phyloP scores from a whole-genome alignment of 768 basidiomycete genomes.

The Zangia roseola region DNA sequence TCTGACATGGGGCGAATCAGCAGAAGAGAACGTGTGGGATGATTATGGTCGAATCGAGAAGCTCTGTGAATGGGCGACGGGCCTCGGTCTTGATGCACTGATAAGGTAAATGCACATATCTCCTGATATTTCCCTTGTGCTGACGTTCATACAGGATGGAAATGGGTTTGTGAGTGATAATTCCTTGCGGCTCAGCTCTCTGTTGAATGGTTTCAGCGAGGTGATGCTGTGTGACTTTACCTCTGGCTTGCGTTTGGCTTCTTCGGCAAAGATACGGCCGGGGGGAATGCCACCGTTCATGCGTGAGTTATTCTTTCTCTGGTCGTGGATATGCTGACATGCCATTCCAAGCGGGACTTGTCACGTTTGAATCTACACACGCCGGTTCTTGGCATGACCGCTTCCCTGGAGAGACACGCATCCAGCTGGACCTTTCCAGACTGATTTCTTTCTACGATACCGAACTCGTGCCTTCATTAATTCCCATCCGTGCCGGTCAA shows the following conservation, averaged over 20 bases:
- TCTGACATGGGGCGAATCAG: slow-evolving; percentile 27
- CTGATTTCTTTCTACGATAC: slow-evolving; percentile 24
- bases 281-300: not conserved
- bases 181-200: not conserved
- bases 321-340: not conserved
- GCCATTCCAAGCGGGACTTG: not conserved
- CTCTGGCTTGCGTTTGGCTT: slow-evolving; percentile 37
- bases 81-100: slow-evolving; percentile 33
- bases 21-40: slow-evolving; percentile 16
- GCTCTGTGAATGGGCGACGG: slow-evolving; percentile 35
- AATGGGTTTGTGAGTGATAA: slow-evolving; percentile 45
- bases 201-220: slow-evolving; percentile 34
- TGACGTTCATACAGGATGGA: slow-evolving; percentile 39
- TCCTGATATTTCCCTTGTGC: not conserved
- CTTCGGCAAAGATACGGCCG: slow-evolving; percentile 36
- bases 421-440: slow-evolving; percentile 19
- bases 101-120: slow-evolving; percentile 20
- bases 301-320: not conserved
- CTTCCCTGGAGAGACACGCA: slow-evolving; percentile 22
- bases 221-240: slow-evolving; percentile 49
- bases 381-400: slow-evolving; percentile 24
- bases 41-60: slow-evolving; percentile 25
- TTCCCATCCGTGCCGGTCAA: slow-evolving; percentile 6
- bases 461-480: slow-evolving; percentile 9
- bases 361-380: slow-evolving; percentile 3